Evolutionary conservation across 768 basidiomycete species (phyloP), one percentile per base, ranked within the genome.

Genomic region (Tulasnella sp.): DNA sequence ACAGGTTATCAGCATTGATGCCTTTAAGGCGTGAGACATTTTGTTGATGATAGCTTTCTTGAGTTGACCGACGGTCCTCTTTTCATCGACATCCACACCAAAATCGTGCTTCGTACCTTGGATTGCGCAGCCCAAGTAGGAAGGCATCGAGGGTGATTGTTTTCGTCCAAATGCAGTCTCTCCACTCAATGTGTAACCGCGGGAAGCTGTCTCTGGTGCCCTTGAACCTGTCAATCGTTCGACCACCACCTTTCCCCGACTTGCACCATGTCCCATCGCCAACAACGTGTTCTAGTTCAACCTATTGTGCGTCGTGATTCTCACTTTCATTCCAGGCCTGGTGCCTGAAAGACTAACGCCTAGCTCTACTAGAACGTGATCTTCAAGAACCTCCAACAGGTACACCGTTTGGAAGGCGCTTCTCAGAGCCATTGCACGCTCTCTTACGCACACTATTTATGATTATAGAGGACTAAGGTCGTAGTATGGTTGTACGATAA

Each of bases 281-380:
- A 91, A 70, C 87, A 92, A 70, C 87, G 92, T 70, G 93, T 97
- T 79, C 92, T 97, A 91, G 94, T 97, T 62, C 94, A 97, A 74
- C 92, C 92, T 83, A 96, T 96, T 84, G 93, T 94, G 72, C 67
- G 89, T 76, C 43, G 29, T 11, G 1, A 22, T 17, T 17, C 22
- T 38, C 17, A 21, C 41, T 21, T 19, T 60, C 34, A 38, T 38
- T 38, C 34, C 15, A 15, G 34, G 15, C 34, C 15, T 38, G 21
- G 8, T 12, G 21, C 60, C 25, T 25, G 63, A 49, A 10, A 29
- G 30, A n/a, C 38, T 38, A 46, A 62, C 46, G 29, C 29, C 52
- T 56, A n/a, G n/a, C n/a, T n/a, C n/a, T n/a, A n/a, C 29, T 63
- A 93, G 91, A 94, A 94, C 76, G 87, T 94, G 63, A 96, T 96